Percentiles rank a stretch among this genome's conserved stretches.
Evolutionary conservation across 352 stramenopile genomes (phyloP).

Genomic region (Lagenidium giganteum): DNA sequence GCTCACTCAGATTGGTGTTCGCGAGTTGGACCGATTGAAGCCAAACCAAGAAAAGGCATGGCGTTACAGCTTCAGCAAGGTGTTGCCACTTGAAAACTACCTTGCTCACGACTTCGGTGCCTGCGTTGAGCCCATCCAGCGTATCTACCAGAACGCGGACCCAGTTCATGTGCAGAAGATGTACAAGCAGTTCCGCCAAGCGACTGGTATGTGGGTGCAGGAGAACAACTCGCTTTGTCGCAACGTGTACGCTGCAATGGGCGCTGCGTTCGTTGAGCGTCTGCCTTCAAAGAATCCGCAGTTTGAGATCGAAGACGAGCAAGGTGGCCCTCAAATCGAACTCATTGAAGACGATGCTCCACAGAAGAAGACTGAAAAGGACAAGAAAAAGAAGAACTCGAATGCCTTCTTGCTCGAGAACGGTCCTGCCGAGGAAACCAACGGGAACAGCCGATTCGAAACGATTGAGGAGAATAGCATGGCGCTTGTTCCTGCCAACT

Average conservation of each 20-base stretch:
- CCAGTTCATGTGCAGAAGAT: conserved; percentile 79
- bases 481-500: conserved; percentile 9
- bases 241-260: conserved; percentile 66
- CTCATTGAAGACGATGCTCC: conserved; percentile 12
- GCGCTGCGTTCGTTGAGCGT: conserved; percentile 57
- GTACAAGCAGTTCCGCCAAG: conserved; percentile 83
- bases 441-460: not conserved
- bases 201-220: conserved; percentile 78
- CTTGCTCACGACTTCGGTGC: conserved; percentile 80
- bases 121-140: conserved; percentile 80
- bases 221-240: conserved; percentile 82
- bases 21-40: conserved; percentile 80
- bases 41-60: conserved; percentile 82
- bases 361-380: conserved; percentile 1
- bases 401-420: conserved; percentile 17
- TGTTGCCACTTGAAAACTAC: conserved; percentile 77
- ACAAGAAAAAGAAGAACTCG: conserved; percentile 7
- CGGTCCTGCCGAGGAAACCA: conserved; percentile 3
- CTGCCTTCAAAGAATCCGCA: conserved; percentile 1
- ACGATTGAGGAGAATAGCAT: conserved; percentile 4
- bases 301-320: conserved; percentile 2
- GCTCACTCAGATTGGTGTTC: conserved; percentile 75
- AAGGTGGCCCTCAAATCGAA: conserved; percentile 14
- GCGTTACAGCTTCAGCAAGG: conserved; percentile 83
- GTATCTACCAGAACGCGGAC: conserved; percentile 82